Evolutionary conservation across 805 yeast species (phyloP).

Genomic region (Cyberlindnera samutprakarnensis): DNA sequence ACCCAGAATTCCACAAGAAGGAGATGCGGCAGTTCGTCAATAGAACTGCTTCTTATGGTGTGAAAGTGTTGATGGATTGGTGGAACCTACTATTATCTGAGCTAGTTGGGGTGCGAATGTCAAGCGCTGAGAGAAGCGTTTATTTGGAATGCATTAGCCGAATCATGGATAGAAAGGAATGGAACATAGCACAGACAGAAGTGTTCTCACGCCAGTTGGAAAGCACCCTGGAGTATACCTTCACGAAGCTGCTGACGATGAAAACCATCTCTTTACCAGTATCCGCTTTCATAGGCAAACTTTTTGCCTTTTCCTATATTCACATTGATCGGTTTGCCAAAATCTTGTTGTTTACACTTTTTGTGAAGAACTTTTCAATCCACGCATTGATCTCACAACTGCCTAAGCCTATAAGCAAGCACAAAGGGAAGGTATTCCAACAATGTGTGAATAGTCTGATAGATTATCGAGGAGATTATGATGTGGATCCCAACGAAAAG

Average conservation of each 20-base stretch:
- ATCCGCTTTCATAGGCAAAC: conserved; percentile 50
- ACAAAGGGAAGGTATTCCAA: conserved; percentile 1
- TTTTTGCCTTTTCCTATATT: conserved; percentile 49
- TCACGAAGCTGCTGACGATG: conserved; percentile 10
- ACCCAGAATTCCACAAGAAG: conserved; percentile 2
- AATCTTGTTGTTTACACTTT: conserved; percentile 48
- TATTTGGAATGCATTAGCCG: conserved; percentile 11
- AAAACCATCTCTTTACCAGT: conserved; percentile 12
- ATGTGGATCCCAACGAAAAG: neutral
- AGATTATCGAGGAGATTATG: conserved; percentile 15
- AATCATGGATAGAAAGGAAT: conserved; percentile 9
- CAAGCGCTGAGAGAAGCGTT: conserved; percentile 9
- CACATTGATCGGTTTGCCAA: conserved; percentile 40
- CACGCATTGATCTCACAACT: conserved; percentile 17
- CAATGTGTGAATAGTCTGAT: conserved; percentile 9
- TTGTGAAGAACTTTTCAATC: conserved; percentile 42
- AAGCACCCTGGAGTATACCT: conserved; percentile 9
- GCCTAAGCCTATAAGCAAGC: neutral
- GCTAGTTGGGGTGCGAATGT: conserved; percentile 3
- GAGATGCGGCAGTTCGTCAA: conserved; percentile 6
- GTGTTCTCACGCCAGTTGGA: conserved; percentile 2
- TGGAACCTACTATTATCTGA: conserved; percentile 8
- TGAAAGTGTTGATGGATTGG: conserved; percentile 8
- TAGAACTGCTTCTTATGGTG: conserved; percentile 7
- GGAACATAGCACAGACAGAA: conserved; percentile 2